Conservation (phyloP, 225 moss, liverwort and hornwort genomes). For the Climacium dendroides region DNA sequence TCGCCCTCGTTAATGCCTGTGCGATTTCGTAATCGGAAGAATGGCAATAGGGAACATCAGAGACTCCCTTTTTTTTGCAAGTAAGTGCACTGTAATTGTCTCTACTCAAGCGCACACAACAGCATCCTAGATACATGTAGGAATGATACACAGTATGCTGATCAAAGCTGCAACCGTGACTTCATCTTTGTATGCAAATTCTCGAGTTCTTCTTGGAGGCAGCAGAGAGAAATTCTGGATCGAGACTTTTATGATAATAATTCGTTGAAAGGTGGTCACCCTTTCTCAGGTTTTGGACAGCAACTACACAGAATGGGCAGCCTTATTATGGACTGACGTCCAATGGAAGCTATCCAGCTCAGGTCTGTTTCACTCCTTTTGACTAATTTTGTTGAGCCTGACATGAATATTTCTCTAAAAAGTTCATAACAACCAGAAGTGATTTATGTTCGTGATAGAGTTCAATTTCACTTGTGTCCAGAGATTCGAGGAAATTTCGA, state of each 20-base stretch:
- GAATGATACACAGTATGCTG: not conserved
- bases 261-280: not conserved
- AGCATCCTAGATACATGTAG: not conserved
- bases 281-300: constrained; percentile 81
- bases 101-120: not conserved
- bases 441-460: not conserved
- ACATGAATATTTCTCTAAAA: not conserved
- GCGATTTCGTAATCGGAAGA: constrained; percentile 58
- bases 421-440: not conserved
- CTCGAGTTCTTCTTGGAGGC: not conserved
- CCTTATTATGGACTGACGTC: constrained; percentile 94
- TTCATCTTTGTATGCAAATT: not conserved
- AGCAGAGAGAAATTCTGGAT: not conserved
- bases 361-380: constrained; percentile 29
- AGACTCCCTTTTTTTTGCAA: constrained; percentile 59
- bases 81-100: constrained; percentile 17
- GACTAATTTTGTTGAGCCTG: not conserved
- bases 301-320: constrained; percentile 58
- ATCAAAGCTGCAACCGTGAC: not conserved
- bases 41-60: constrained; percentile 23
- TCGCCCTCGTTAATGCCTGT: constrained; percentile 76
- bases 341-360: constrained; percentile 75
- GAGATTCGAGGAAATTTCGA: not conserved
- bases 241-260: not conserved
- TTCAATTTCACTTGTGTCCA: not conserved